Base-by-base conservation (phyloP, 805 yeast genomes). In the Nakazawaea peltata region DNA sequence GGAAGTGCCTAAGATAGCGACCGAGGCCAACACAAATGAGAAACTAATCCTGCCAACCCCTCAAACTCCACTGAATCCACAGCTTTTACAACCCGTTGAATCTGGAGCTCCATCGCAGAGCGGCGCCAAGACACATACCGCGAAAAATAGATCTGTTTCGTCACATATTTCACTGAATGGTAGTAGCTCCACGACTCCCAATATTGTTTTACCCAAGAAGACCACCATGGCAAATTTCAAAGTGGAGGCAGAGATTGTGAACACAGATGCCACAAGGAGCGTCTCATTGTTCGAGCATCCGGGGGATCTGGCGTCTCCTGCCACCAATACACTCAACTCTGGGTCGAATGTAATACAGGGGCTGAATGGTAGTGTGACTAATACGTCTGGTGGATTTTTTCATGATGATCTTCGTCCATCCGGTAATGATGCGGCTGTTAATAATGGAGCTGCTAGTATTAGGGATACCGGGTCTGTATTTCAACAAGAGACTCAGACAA, bases 221-320 rank as follows among this genome's bases (percentile, higher is more conserved):
- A 27, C 19, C 11, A 22, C 24, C 5, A 28, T 28, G 31, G 9
- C 31, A 5, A 28, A 18, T n/a, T 37, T 37, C 21, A 37, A 37
- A 30, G 41, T 37, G 9, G 41, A 37, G 26, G 41, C 36, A 9
- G 36, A 33, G 28, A 30, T 37, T 12, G 36, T 33, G 32, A 33
- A 37, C 19, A 33, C 36, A 8, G 28, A 33, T n/a, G n/a, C 36
- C 11, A 18, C 23, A 17, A 28, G 24, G 18, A 37, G 14, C 13
- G 30, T 32, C 4, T 13, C 27, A 9, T 19, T 37, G 4, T 37
- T 37, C 19, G 41, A 37, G n/a, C 24, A 37, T 22, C n/a, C 23
- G 12, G 36, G 25, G 19, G 5, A 8, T 10, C 6, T n/a, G 9
- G n/a, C 19, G n/a, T 23, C 23, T 6, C 7, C 5, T 16, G 32